Percentiles rank a stretch among this genome's conserved stretches.
Evolutionary conservation across 108 stramenopile species (phyloP).

Genomic region (Asterionellopsis glacialis): DNA sequence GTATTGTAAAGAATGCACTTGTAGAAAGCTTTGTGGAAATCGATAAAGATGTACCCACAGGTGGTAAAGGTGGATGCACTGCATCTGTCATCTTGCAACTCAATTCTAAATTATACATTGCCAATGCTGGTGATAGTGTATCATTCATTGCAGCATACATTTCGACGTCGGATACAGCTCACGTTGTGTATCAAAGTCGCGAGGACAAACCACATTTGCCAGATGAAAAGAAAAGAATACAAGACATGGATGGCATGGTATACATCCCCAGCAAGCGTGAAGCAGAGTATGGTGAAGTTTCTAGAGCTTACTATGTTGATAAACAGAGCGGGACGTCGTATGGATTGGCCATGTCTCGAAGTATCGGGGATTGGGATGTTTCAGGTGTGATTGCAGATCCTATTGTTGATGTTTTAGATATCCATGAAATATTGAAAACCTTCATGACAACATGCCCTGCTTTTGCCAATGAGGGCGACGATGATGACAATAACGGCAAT

Average conservation of each 20-base stretch:
- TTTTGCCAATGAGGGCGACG: too few species aligned
- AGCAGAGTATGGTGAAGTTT: slow-evolving; percentile 21
- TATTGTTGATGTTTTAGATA: slow-evolving; percentile 42
- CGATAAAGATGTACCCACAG: slow-evolving; percentile 32
- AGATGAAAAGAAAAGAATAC: slow-evolving; percentile 44
- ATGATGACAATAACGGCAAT: neutral
- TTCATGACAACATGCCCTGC: too few species aligned
- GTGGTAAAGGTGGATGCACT: slow-evolving; percentile 54
- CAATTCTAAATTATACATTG: slow-evolving; percentile 51
- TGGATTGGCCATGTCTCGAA: slow-evolving; percentile 64
- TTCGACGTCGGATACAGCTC: neutral
- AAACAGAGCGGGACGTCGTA: slow-evolving; percentile 31
- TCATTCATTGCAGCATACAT: slow-evolving; percentile 62
- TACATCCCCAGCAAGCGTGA: slow-evolving; percentile 14
- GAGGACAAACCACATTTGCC: slow-evolving; percentile 54
- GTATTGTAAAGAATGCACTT: slow-evolving; percentile 18
- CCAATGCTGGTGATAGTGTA: slow-evolving; percentile 71
- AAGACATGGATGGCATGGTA: slow-evolving; percentile 44
- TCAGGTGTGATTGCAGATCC: slow-evolving; percentile 61
- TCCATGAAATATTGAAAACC: neutral
- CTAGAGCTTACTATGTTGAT: slow-evolving; percentile 38
- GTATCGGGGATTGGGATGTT: slow-evolving; percentile 55
- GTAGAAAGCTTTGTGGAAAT: slow-evolving; percentile 50
- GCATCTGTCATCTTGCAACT: slow-evolving; percentile 44
- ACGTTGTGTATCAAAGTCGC: neutral